Percentiles rank a stretch among this genome's conserved stretches.
Conservation (phyloP, 164 flowering plant genomes). For the Protea cynaroides region DNA sequence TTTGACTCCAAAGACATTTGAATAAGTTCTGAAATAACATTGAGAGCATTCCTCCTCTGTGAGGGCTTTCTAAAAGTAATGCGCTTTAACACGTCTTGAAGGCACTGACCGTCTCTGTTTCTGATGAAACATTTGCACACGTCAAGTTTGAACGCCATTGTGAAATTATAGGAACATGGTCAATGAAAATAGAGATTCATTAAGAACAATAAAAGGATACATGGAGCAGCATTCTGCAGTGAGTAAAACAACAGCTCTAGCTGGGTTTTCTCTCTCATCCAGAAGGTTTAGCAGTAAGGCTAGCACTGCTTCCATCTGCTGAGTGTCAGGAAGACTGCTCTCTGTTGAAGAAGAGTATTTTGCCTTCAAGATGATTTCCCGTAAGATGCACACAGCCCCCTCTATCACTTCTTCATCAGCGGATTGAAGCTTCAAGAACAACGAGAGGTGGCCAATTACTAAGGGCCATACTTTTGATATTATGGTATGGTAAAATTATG, state of each 20-base stretch:
- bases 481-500: too few species aligned
- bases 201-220: conserved; percentile 28
- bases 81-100: conserved; percentile 52
- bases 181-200: neutral
- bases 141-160: conserved; percentile 15
- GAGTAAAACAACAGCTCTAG: conserved; percentile 63
- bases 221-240: conserved; percentile 67
- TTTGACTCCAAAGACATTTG: conserved; percentile 35
- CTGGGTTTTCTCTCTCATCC: conserved; percentile 65
- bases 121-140: conserved; percentile 27
- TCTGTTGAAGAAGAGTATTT: conserved; percentile 24
- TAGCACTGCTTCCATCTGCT: conserved; percentile 39
- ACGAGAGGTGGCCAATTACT: conserved; percentile 13
- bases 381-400: conserved; percentile 52
- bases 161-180: neutral
- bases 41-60: conserved; percentile 65
- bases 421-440: conserved; percentile 47
- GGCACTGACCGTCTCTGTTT: conserved; percentile 37
- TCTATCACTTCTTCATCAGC: conserved; percentile 59
- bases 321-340: conserved; percentile 21
- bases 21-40: conserved; percentile 55
- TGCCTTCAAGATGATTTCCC: conserved; percentile 40
- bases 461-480: conserved; percentile 14
- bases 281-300: conserved; percentile 55
- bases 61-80: conserved; percentile 31